Percentiles rank a stretch among this genome's conserved stretches.
phyloP scores from a whole-genome alignment of 495 filamentous ascomycete species.

The Penicillium canescens region DNA sequence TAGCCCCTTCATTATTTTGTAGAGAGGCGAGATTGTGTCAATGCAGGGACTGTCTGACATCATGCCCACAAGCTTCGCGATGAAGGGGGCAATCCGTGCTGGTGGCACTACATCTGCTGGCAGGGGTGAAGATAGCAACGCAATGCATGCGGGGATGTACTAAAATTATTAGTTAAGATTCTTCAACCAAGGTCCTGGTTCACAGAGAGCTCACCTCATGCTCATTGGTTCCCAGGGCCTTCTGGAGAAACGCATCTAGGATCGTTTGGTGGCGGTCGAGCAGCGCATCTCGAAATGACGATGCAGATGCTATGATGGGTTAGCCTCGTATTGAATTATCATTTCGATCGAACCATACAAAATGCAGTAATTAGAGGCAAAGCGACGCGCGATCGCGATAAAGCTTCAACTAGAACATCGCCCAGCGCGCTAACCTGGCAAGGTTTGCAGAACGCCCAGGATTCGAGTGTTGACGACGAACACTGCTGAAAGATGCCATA shows the following conservation, averaged over 20 bases:
- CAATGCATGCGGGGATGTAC: slow-evolving; percentile 39
- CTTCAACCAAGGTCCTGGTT: background rate
- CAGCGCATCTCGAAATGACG: slow-evolving; percentile 38
- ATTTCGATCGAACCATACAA: slow-evolving; percentile 27
- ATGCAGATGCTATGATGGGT: slow-evolving; percentile 25
- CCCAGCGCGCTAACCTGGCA: slow-evolving; percentile 46
- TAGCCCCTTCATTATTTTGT: slow-evolving; percentile 38
- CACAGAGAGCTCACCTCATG: slow-evolving; percentile 32
- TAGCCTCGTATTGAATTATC: background rate
- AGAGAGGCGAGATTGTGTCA: slow-evolving; percentile 44
- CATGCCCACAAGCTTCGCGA: slow-evolving; percentile 33
- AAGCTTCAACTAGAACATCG: slow-evolving; percentile 43
- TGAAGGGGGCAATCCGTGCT: slow-evolving; percentile 40
- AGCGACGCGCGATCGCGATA: slow-evolving; percentile 41
- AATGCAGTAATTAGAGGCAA: slow-evolving; percentile 40
- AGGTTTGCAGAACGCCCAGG: slow-evolving; percentile 46
- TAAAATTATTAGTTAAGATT: slow-evolving; percentile 17
- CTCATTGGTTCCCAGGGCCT: slow-evolving; percentile 28
- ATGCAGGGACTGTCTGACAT: slow-evolving; percentile 37
- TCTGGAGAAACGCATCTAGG: slow-evolving; percentile 43
- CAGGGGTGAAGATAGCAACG: slow-evolving; percentile 44
- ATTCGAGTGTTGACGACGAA: slow-evolving; percentile 17
- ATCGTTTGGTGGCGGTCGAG: slow-evolving; percentile 41
- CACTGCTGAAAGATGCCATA: slow-evolving; percentile 26
- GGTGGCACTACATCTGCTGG: slow-evolving; percentile 35